phyloP scores from a whole-genome alignment of 2,329 filamentous ascomycete genomes.

The Alternaria angustiovoidea region DNA sequence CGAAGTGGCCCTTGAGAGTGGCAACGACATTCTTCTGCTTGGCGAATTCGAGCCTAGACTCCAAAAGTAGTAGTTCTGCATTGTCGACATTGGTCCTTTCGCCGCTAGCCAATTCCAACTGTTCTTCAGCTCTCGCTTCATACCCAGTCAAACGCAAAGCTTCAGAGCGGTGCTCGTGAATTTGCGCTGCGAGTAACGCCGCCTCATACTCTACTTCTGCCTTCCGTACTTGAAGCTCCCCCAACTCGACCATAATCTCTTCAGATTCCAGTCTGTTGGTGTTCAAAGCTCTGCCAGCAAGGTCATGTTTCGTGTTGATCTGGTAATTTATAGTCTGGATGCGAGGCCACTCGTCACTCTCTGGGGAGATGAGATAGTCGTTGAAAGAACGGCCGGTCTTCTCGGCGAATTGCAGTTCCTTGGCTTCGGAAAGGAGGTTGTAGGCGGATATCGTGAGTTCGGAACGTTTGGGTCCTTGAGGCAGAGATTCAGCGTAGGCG shows the following conservation, averaged over 20 bases:
- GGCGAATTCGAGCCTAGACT: constrained; percentile 21
- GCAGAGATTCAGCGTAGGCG: constrained; percentile 29
- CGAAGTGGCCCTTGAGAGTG: constrained; percentile 14
- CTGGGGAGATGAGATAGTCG: constrained; percentile 19
- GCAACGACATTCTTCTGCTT: constrained; percentile 23
- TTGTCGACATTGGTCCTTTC: constrained; percentile 27
- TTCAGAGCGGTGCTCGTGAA: constrained; percentile 33
- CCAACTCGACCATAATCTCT: constrained; percentile 23
- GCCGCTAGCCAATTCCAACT: constrained; percentile 21
- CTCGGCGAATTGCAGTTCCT: constrained; percentile 33
- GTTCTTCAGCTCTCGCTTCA: constrained; percentile 14
- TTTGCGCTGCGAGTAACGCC: constrained; percentile 32
- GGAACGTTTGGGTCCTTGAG: constrained; percentile 27
- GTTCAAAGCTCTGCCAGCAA: constrained; percentile 20
- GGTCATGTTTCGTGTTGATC: constrained; percentile 25
- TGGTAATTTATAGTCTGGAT: constrained; percentile 32
- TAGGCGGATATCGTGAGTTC: constrained; percentile 36
- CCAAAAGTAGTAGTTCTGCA: constrained; percentile 19
- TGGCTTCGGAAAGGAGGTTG: constrained; percentile 41
- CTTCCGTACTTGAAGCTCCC: constrained; percentile 28
- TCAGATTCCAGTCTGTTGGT: constrained; percentile 20
- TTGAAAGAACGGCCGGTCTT: constrained; percentile 29
- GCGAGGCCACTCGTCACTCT: constrained; percentile 19
- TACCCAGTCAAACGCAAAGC: constrained; percentile 23
- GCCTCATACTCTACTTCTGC: constrained; percentile 24